Percentiles rank a stretch among this genome's conserved stretches.
Conservation (phyloP, 1,284 basidiomycete species). For the Fomitopsis betulina region DNA sequence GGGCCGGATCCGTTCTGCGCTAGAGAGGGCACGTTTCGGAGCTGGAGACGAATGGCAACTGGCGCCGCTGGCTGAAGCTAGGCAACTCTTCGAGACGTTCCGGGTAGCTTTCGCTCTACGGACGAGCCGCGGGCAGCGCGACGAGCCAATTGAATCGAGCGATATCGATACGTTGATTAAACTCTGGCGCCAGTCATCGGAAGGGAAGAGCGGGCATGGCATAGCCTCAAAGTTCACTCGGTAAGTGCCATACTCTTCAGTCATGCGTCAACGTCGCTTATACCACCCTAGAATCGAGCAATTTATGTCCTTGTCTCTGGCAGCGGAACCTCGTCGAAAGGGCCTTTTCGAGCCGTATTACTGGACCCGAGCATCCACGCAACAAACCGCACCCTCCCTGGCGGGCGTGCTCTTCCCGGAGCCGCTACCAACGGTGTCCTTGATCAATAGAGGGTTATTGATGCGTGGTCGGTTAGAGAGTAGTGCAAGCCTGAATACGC, state of each 20-base stretch:
- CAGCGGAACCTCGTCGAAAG: slow-evolving; percentile 65
- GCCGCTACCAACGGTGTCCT: slow-evolving; percentile 56
- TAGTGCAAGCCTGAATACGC: slow-evolving; percentile 38
- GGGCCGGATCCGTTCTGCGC: slow-evolving; percentile 34
- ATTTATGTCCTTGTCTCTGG: slow-evolving; percentile 73
- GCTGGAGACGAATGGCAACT: slow-evolving; percentile 40
- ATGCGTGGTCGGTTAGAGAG: slow-evolving; percentile 65
- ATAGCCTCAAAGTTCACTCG: slow-evolving; percentile 57
- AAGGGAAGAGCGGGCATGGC: slow-evolving; percentile 35
- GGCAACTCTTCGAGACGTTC: slow-evolving; percentile 46
- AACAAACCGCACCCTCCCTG: slow-evolving; percentile 44
- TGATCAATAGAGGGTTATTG: slow-evolving; percentile 62
- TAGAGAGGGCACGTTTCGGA: slow-evolving; percentile 38
- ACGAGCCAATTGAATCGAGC: slow-evolving; percentile 33
- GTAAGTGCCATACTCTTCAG: slow-evolving; percentile 32
- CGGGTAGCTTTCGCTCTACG: slow-evolving; percentile 49
- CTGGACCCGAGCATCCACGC: slow-evolving; percentile 48
- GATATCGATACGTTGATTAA: slow-evolving; percentile 47
- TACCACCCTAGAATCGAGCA: slow-evolving; percentile 59
- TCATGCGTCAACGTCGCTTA: neutral
- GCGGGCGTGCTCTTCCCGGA: slow-evolving; percentile 73
- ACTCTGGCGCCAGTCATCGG: slow-evolving; percentile 49
- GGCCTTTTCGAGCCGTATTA: slow-evolving; percentile 73
- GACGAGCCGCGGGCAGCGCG: slow-evolving; percentile 33
- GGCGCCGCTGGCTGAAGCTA: slow-evolving; percentile 37